Conservation (phyloP, 140 eudicot genomes). For the Flaveria floridana region DNA sequence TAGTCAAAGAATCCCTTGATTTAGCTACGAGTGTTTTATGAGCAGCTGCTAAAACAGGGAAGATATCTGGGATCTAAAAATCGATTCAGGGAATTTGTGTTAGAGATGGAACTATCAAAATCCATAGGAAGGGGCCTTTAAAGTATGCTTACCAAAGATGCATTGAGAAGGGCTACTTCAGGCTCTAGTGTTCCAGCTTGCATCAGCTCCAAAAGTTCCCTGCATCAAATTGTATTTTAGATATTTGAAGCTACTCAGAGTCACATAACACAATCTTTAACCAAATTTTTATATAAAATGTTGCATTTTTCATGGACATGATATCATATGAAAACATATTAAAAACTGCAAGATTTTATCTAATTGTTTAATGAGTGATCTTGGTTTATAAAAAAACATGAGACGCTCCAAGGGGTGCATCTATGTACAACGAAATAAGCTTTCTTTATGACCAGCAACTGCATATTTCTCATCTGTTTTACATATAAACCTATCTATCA, state of each 20-base stretch:
- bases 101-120: not conserved
- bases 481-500: too few species aligned
- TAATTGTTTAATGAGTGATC: not conserved
- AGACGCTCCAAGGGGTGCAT: not conserved
- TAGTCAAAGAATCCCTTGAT: slow-evolving; percentile 69
- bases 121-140: not conserved
- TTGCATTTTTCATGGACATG: too few species aligned
- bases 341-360: not conserved
- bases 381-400: not conserved
- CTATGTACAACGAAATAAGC: too few species aligned
- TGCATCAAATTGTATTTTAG: slow-evolving; percentile 19
- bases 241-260: not conserved
- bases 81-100: not conserved
- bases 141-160: slow-evolving; percentile 58
- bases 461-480: too few species aligned
- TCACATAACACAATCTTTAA: not conserved
- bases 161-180: slow-evolving; percentile 90
- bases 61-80: slow-evolving; percentile 66
- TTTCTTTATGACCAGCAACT: too few species aligned
- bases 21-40: slow-evolving; percentile 70
- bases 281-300: not conserved
- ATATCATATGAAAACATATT: too few species aligned
- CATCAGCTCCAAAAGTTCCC: slow-evolving; percentile 87
- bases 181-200: slow-evolving; percentile 92
- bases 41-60: slow-evolving; percentile 96